Conservation (phyloP, 768 basidiomycete genomes). For the Tricholoma terreum region DNA sequence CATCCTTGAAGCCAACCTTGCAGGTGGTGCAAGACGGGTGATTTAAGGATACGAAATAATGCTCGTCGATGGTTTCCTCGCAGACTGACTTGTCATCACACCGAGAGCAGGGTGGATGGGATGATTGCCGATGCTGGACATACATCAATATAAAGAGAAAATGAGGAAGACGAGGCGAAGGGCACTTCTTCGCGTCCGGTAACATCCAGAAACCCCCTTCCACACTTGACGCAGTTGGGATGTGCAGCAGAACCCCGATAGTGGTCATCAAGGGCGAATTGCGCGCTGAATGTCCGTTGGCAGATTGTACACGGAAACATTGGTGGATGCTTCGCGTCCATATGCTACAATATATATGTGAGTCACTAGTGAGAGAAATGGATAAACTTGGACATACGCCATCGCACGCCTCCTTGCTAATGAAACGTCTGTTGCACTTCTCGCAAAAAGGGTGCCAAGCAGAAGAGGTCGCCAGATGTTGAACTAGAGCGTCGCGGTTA, state of each 20-base stretch:
- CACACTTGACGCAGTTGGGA: constrained; percentile 44
- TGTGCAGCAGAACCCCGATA: constrained; percentile 42
- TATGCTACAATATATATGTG: constrained; percentile 26
- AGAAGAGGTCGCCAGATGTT: constrained; percentile 35
- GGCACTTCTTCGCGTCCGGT: constrained; percentile 31
- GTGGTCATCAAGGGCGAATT: constrained; percentile 42
- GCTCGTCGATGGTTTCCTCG: constrained; percentile 34
- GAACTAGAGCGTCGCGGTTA: constrained; percentile 36
- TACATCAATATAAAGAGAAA: not conserved
- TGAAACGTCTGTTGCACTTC: constrained; percentile 34
- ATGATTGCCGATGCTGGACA: constrained; percentile 29
- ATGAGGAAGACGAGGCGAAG: not conserved
- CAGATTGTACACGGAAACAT: constrained; percentile 36
- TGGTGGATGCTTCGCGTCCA: constrained; percentile 37
- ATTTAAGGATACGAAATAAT: constrained; percentile 34
- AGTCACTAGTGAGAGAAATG: not conserved
- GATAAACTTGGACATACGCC: constrained; percentile 23
- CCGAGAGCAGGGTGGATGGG: constrained; percentile 24
- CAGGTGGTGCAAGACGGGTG: constrained; percentile 19
- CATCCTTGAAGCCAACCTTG: not conserved
- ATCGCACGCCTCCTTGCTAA: constrained; percentile 31
- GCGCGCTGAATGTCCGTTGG: constrained; percentile 30
- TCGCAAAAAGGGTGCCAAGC: constrained; percentile 34
- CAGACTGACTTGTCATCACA: constrained; percentile 27
- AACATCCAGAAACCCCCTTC: constrained; percentile 37